phyloP scores from a whole-genome alignment of 306 rosid species.

The Herpetospermum pedunculosum region DNA sequence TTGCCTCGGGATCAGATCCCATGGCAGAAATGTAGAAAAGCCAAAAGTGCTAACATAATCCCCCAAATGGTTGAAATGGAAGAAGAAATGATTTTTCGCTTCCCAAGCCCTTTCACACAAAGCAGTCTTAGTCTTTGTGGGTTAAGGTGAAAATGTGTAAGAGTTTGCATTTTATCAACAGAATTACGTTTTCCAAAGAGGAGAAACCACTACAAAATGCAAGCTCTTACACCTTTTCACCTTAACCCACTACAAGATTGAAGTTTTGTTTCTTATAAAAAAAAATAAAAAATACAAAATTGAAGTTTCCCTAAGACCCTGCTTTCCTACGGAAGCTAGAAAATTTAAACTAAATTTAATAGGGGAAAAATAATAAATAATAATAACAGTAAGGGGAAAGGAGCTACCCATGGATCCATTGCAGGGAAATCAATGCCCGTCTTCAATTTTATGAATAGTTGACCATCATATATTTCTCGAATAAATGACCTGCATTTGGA shows the following conservation, averaged over 20 bases:
- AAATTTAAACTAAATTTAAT: conserved; percentile 1
- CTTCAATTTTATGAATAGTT: conserved; percentile 59
- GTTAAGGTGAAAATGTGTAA: not conserved
- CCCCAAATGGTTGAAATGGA: not conserved
- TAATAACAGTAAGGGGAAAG: not conserved
- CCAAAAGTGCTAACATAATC: not conserved
- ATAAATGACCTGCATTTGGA: conserved; percentile 51
- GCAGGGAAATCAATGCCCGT: conserved; percentile 73
- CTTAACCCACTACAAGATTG: no score
- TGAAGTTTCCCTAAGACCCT: not conserved
- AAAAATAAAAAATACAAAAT: no score
- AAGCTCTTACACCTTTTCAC: no score
- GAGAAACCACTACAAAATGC: not conserved
- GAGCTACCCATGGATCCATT: conserved; percentile 90
- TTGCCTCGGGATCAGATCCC: not conserved
- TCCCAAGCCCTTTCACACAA: not conserved
- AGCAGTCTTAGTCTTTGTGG: not conserved
- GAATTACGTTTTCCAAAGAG: not conserved
- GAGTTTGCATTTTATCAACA: not conserved
- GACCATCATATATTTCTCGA: conserved; percentile 79
- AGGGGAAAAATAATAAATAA: not conserved
- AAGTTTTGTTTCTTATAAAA: no score
- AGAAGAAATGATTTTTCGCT: not conserved
- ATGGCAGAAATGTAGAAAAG: not conserved
- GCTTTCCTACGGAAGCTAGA: conserved; percentile 2